Percentiles rank a stretch among this genome's conserved stretches.
Conservation (phyloP, 2,329 filamentous ascomycete species). For the Berkeleyomyces basicola region DNA sequence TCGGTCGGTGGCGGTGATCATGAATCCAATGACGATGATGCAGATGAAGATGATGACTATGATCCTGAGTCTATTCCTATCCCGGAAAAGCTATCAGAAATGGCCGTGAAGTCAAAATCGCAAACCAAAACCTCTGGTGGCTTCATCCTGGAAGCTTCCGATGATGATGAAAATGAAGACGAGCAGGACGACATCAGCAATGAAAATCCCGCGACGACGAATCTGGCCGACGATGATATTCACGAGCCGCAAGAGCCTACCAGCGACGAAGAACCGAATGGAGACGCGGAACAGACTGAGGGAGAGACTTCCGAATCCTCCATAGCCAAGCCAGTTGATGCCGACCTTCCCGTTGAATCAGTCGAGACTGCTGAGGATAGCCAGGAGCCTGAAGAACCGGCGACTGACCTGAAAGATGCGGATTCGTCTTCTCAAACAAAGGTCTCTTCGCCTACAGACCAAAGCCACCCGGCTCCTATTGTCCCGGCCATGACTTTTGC, state of each 20-base stretch:
- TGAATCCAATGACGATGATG: slow-evolving; percentile 7
- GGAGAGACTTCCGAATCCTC: neutral
- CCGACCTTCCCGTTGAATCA: neutral
- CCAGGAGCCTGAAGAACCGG: neutral
- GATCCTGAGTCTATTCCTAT: slow-evolving; percentile 38
- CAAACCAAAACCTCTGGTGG: slow-evolving; percentile 46
- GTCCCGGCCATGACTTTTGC: slow-evolving; percentile 4
- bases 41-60: slow-evolving; percentile 40
- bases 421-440: neutral
- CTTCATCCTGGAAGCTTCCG: slow-evolving; percentile 43
- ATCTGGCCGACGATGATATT: neutral
- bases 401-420: neutral
- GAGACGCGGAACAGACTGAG: neutral
- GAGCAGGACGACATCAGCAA: neutral
- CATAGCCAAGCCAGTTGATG: neutral
- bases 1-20: slow-evolving; percentile 11
- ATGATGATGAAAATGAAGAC: slow-evolving; percentile 35
- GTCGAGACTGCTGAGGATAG: neutral
- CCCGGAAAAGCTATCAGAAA: slow-evolving; percentile 23
- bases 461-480: neutral
- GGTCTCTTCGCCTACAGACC: neutral
- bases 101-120: slow-evolving; percentile 18
- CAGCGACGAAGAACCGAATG: neutral
- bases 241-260: slow-evolving; percentile 2
- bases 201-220: neutral